These are phyloP conservation scores for Metarhizium humberi DNA, from an alignment of 2,329 filamentous ascomycete species.

Conservation along the genomic window DNA sequence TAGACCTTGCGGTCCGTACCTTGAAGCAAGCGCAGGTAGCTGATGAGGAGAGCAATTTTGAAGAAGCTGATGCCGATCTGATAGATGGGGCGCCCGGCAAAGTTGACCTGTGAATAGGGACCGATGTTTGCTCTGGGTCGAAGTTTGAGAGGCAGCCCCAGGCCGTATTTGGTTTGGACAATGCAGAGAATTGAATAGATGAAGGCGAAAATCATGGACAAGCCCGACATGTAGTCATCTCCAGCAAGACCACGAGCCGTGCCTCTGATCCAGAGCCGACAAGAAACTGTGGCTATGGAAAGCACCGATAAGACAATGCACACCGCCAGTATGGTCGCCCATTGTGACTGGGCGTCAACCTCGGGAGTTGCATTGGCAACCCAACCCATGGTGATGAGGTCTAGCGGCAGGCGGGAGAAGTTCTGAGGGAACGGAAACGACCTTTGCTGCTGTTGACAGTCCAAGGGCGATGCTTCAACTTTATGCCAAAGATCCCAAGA, in stretches of 20 bases:
- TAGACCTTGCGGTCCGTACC: conserved; percentile 37
- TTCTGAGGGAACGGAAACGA: background rate
- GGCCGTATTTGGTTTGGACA: conserved; percentile 41
- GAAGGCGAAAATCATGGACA: conserved; percentile 35
- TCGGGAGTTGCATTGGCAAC: conserved; percentile 38
- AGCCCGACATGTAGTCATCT: conserved; percentile 35
- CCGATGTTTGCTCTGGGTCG: conserved; percentile 34
- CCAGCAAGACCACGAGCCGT: conserved; percentile 32
- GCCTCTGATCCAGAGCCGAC: conserved; percentile 32
- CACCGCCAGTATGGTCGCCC: conserved; percentile 37
- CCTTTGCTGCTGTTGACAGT: background rate
- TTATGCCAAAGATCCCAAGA: no score
- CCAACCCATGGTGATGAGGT: conserved; percentile 32
- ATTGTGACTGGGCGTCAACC: conserved; percentile 37
- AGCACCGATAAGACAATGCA: conserved; percentile 34
- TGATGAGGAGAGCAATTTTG: conserved; percentile 44
- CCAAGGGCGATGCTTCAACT: no score
- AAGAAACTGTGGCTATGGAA: conserved; percentile 29
- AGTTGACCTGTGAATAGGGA: conserved; percentile 40
- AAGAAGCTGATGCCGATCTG: conserved; percentile 47
- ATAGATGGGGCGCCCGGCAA: conserved; percentile 43
- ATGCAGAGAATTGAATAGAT: conserved; percentile 42
- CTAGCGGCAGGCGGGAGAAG: background rate
- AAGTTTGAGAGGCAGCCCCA: conserved; percentile 35
- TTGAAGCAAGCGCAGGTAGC: conserved; percentile 40